Conservation (phyloP, 805 yeast species). For the Starmera quercuum region DNA sequence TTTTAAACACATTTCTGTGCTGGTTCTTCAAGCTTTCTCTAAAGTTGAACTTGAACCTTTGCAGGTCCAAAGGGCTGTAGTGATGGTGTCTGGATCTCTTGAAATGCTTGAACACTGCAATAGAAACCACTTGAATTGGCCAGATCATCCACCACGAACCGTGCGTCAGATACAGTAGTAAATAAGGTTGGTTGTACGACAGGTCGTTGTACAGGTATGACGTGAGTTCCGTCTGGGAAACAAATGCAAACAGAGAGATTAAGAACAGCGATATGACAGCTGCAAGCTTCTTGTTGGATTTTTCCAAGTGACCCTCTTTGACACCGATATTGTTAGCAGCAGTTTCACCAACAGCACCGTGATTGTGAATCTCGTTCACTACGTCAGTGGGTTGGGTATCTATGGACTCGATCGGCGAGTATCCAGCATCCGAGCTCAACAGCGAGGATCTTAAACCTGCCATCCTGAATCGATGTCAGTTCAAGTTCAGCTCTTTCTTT, state of each 20-base stretch:
- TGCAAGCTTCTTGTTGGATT: slow-evolving; percentile 24
- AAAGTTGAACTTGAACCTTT: slow-evolving; percentile 16
- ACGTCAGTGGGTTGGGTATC: too few relatives aligned
- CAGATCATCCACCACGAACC: slow-evolving; percentile 70
- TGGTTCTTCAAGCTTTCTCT: slow-evolving; percentile 32
- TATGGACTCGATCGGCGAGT: too few relatives aligned
- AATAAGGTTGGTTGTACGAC: slow-evolving; percentile 61
- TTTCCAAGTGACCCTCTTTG: slow-evolving; percentile 12
- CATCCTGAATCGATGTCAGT: too few relatives aligned
- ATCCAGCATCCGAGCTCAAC: too few relatives aligned
- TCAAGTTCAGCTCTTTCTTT: too few relatives aligned
- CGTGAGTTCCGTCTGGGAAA: slow-evolving; percentile 74
- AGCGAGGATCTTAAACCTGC: too few relatives aligned
- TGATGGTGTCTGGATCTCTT: slow-evolving; percentile 16
- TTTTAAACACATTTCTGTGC: slow-evolving; percentile 32
- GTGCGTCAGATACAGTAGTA: slow-evolving; percentile 63
- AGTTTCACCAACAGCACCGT: too few relatives aligned
- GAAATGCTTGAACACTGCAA: slow-evolving; percentile 39
- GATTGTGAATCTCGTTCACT: too few relatives aligned
- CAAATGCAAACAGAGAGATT: slow-evolving; percentile 52
- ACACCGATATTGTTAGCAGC: too few relatives aligned
- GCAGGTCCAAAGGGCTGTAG: slow-evolving; percentile 7
- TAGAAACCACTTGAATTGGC: slow-evolving; percentile 53
- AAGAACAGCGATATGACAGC: slow-evolving; percentile 40
- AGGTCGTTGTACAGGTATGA: slow-evolving; percentile 51